Conservation (phyloP, 345 rosid genomes). For the Ceriops tagal region DNA sequence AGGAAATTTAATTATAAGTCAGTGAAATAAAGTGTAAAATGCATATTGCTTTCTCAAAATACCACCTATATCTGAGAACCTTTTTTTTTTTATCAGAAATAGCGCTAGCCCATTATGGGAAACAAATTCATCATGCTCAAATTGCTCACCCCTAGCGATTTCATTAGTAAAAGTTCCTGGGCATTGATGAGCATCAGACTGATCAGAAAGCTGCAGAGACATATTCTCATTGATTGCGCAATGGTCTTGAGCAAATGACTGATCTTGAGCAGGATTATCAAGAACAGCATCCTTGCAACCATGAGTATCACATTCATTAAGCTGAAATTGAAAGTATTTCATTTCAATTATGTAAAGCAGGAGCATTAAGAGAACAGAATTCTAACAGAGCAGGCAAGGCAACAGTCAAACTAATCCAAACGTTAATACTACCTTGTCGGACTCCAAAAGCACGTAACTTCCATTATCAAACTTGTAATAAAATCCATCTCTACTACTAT, state of each 20-base stretch:
- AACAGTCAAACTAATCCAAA: background rate
- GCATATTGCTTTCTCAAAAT: too few species aligned
- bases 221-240: constrained; percentile 9
- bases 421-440: constrained; percentile 29
- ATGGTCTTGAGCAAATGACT: constrained; percentile 17
- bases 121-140: background rate
- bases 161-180: constrained; percentile 16
- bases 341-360: background rate
- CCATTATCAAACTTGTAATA: constrained; percentile 85
- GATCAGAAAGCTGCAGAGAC: constrained; percentile 17
- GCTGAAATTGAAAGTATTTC: constrained; percentile 13
- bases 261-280: constrained; percentile 28
- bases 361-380: background rate
- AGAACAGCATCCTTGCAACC: constrained; percentile 14
- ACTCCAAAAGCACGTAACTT: constrained; percentile 52
- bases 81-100: too few species aligned
- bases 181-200: constrained; percentile 18
- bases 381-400: background rate
- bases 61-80: too few species aligned
- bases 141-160: constrained; percentile 29
- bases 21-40: too few species aligned
- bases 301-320: constrained; percentile 21
- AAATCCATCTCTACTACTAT: constrained; percentile 65
- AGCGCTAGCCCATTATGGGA: too few species aligned
- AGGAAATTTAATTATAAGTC: background rate